A percentile compares a stretch with the other conserved stretches of the same genome.
Evolutionary conservation across 768 basidiomycete genomes (phyloP).

Genomic region (Coprinellus micaceus): DNA sequence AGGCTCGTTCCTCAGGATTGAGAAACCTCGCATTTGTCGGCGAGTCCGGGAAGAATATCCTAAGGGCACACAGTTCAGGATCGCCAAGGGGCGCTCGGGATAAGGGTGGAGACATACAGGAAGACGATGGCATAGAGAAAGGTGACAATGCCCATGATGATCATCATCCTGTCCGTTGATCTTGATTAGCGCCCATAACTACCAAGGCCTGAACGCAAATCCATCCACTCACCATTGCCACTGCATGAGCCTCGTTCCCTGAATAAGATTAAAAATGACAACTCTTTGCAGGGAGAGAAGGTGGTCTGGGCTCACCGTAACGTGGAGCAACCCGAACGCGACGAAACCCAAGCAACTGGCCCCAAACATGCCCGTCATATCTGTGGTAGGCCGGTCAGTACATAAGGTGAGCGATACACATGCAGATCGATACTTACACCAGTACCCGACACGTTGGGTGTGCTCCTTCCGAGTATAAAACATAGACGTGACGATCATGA

Average conservation of each 20-base stretch:
- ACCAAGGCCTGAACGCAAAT: neutral
- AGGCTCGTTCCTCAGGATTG: conserved; percentile 55
- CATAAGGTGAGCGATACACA: neutral
- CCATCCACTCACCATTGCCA: conserved; percentile 63
- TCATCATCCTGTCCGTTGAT: conserved; percentile 52
- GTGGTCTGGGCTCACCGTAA: conserved; percentile 32
- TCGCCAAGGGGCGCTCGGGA: neutral
- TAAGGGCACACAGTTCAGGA: neutral
- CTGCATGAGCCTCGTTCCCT: conserved; percentile 52
- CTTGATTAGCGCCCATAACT: neutral
- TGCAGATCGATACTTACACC: conserved; percentile 52
- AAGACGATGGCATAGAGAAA: conserved; percentile 48
- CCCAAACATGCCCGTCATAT: conserved; percentile 3
- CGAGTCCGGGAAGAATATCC: conserved; percentile 62
- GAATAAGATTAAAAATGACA: conserved; percentile 31
- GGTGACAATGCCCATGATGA: conserved; percentile 63
- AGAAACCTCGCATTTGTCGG: conserved; percentile 76
- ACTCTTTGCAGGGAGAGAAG: no score
- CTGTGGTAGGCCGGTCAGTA: neutral
- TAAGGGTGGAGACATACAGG: conserved; percentile 39
- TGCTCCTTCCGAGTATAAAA: conserved; percentile 74
- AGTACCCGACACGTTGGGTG: conserved; percentile 67
- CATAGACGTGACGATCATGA: conserved; percentile 75
- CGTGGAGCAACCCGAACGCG: conserved; percentile 42
- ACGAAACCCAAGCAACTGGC: neutral